Percentiles rank a stretch among this genome's conserved stretches.
These are phyloP conservation scores for Aspergillus sclerotioniger DNA, from an alignment of 495 filamentous ascomycete genomes.

Conservation along the genomic window DNA sequence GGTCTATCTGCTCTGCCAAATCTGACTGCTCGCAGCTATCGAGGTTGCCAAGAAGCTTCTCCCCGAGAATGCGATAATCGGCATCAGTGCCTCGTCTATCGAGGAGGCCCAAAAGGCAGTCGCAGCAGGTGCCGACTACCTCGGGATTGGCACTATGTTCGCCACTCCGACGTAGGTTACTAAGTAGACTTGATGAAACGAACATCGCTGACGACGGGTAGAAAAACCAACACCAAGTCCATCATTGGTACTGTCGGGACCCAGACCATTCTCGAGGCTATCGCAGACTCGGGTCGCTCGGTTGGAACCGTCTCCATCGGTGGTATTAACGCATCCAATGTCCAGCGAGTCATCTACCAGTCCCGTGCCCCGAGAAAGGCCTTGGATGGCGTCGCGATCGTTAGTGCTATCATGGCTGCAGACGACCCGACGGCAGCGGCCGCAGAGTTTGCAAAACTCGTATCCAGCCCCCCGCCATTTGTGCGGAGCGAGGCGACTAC, in stretches of 20 bases:
- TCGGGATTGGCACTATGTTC: slow-evolving; percentile 86
- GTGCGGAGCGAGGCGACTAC: slow-evolving; percentile 24
- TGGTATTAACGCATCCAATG: slow-evolving; percentile 78
- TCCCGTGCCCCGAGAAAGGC: slow-evolving; percentile 47
- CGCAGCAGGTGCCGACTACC: slow-evolving; percentile 74
- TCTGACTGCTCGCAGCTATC: slow-evolving; percentile 46
- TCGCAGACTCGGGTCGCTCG: slow-evolving; percentile 41
- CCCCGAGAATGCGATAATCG: slow-evolving; percentile 66
- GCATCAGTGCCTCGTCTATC: slow-evolving; percentile 68
- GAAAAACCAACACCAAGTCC: slow-evolving; percentile 68
- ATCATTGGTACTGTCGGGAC: slow-evolving; percentile 82
- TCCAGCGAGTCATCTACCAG: slow-evolving; percentile 70
- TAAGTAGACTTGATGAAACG: neutral
- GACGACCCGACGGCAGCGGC: slow-evolving; percentile 61
- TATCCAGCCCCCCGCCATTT: slow-evolving; percentile 50
- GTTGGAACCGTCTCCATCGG: slow-evolving; percentile 79
- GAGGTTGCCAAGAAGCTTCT: slow-evolving; percentile 67
- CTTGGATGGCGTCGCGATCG: slow-evolving; percentile 80
- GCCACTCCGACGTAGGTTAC: slow-evolving; percentile 70
- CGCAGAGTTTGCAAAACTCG: slow-evolving; percentile 49
- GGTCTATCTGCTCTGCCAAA: slow-evolving; percentile 1
- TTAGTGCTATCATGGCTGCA: slow-evolving; percentile 83
- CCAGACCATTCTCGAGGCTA: slow-evolving; percentile 61
- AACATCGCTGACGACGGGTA: slow-evolving; percentile 19
- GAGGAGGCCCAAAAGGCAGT: slow-evolving; percentile 67